These are phyloP conservation scores for Mucor lusitanicus DNA, from an alignment of 371 early-diverging fungal genomes.

Conservation along the genomic window DNA sequence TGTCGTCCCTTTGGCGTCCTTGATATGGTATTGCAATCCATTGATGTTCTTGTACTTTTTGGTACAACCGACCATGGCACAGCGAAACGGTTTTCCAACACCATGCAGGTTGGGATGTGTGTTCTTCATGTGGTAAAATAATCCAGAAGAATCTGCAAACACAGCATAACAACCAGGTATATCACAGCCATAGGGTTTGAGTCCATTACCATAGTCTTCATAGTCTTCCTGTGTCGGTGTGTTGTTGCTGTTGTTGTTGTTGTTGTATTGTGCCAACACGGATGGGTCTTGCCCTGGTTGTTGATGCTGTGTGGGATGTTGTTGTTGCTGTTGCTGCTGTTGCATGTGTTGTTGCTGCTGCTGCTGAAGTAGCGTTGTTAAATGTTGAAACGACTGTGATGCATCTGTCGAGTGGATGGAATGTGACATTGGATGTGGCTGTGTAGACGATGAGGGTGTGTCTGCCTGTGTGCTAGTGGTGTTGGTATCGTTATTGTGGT, in stretches of 20 bases:
- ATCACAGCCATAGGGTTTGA: conserved; percentile 76
- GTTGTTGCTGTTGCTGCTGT: conserved; percentile 4
- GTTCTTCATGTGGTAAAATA: conserved; percentile 72
- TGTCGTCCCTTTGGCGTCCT: conserved; percentile 63
- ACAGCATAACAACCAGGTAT: conserved; percentile 61
- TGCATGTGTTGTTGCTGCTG: background rate
- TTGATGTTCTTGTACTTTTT: conserved; percentile 93
- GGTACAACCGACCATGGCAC: conserved; percentile 76
- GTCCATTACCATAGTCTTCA: conserved; percentile 8
- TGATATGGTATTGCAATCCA: conserved; percentile 90
- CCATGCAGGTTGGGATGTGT: conserved; percentile 53
- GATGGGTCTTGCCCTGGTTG: conserved; percentile 26
- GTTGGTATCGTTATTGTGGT: background rate
- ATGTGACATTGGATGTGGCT: conserved; percentile 5
- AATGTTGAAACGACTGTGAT: conserved; percentile 13
- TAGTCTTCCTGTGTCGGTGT: conserved; percentile 8
- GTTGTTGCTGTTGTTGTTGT: background rate
- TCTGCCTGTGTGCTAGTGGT: background rate
- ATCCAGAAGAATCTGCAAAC: conserved; percentile 59
- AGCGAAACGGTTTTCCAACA: conserved; percentile 72
- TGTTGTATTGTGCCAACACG: conserved; percentile 23
- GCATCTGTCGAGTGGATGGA: background rate
- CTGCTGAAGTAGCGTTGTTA: background rate
- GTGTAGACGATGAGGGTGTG: conserved; percentile 5
- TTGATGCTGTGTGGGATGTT: conserved; percentile 17